Percentiles rank a stretch among this genome's conserved stretches.
These are phyloP conservation scores for Neurospora intermedia DNA, from an alignment of 495 filamentous ascomycete species.

Conservation along the genomic window DNA sequence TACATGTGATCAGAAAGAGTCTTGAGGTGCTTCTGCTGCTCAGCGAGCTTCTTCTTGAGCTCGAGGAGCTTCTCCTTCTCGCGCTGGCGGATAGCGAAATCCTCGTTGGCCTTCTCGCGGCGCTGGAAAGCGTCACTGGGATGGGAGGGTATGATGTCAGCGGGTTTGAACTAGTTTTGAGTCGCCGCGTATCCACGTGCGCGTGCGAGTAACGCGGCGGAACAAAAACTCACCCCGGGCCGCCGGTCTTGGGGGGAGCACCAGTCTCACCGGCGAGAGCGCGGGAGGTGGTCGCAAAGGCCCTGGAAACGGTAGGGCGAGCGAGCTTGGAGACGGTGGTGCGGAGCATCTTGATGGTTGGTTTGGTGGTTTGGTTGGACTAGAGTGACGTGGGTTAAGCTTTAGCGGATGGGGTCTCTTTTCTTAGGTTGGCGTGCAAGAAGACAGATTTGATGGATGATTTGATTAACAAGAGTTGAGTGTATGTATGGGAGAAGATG, in stretches of 20 bases:
- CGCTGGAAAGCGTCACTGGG: conserved; percentile 77
- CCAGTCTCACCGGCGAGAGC: conserved; percentile 62
- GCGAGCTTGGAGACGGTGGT: conserved; percentile 50
- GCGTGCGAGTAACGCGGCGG: neutral
- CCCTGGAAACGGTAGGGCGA: conserved; percentile 36
- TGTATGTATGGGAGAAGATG: neutral
- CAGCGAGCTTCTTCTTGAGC: conserved; percentile 66
- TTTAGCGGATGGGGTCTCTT: neutral
- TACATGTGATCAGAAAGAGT: conserved; percentile 80
- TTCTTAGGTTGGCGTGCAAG: neutral
- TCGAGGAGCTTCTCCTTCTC: conserved; percentile 73
- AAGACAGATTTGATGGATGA: neutral
- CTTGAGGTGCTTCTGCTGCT: conserved; percentile 72
- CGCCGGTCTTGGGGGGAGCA: conserved; percentile 40
- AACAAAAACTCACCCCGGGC: conserved; percentile 29
- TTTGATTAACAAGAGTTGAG: neutral
- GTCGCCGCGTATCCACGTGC: neutral
- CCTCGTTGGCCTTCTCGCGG: conserved; percentile 81
- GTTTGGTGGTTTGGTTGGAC: neutral
- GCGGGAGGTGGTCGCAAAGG: conserved; percentile 52
- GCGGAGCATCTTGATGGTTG: conserved; percentile 48
- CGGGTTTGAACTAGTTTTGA: neutral
- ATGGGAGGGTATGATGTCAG: neutral
- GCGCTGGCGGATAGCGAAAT: conserved; percentile 67
- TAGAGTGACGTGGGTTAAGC: neutral